phyloP scores from a whole-genome alignment of 2,329 filamentous ascomycete genomes.

The Xylaria sp. region DNA sequence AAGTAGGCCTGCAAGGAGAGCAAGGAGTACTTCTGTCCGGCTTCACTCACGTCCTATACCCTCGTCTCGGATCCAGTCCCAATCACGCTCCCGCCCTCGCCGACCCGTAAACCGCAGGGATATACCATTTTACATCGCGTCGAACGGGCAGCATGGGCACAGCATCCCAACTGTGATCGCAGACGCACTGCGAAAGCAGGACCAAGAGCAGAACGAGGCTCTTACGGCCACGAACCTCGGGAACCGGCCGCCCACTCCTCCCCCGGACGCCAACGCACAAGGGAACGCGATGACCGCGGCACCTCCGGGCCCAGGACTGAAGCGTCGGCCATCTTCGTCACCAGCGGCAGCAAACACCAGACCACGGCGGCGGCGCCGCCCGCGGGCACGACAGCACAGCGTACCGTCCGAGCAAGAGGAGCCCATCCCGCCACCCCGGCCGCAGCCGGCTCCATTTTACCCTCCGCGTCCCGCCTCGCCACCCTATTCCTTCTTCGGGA shows the following conservation, averaged over 20 bases:
- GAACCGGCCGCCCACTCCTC: constrained; percentile 18
- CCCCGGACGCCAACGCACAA: constrained; percentile 15
- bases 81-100: constrained; percentile 24
- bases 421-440: constrained; percentile 30
- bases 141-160: constrained; percentile 19
- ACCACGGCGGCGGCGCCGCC: constrained; percentile 27
- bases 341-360: constrained; percentile 25
- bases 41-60: constrained; percentile 11
- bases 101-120: constrained; percentile 16
- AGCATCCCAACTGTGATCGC: constrained; percentile 27
- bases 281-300: neutral
- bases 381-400: constrained; percentile 17
- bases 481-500: constrained; percentile 25
- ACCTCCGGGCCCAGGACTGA: neutral
- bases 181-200: constrained; percentile 29
- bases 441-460: constrained; percentile 12
- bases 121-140: constrained; percentile 31
- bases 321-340: constrained; percentile 28
- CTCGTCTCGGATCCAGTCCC: constrained; percentile 12
- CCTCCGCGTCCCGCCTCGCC: constrained; percentile 11
- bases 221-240: constrained; percentile 13
- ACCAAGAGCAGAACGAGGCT: constrained; percentile 16
- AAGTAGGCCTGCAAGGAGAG: constrained; percentile 27
- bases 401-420: constrained; percentile 13
- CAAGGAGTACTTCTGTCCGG: constrained; percentile 27